phyloP scores from a whole-genome alignment of 2,329 filamentous ascomycete genomes.

The Fusarium brachygibbosum region DNA sequence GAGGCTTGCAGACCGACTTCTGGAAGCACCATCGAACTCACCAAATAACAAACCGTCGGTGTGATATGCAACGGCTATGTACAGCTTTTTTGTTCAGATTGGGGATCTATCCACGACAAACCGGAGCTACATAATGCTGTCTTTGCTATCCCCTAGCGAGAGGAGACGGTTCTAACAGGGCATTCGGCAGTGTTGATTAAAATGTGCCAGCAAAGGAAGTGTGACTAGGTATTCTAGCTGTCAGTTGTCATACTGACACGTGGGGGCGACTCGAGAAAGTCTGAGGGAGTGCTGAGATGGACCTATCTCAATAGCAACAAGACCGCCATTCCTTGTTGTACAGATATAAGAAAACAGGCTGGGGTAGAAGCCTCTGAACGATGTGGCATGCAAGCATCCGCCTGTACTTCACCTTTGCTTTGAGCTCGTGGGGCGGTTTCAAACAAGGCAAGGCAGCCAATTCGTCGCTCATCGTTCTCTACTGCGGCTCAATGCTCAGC shows the following conservation, averaged over 20 bases:
- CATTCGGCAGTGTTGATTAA: constrained; percentile 27
- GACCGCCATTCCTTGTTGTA: constrained; percentile 41
- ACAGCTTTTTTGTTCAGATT: constrained; percentile 34
- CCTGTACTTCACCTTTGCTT: constrained; percentile 41
- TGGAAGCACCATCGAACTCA: constrained; percentile 39
- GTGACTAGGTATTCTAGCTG: constrained; percentile 21
- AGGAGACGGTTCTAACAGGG: constrained; percentile 21
- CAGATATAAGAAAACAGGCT: constrained; percentile 42
- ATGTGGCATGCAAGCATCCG: constrained; percentile 49
- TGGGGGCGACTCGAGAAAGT: constrained; percentile 46
- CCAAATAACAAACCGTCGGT: constrained; percentile 22
- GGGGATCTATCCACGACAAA: constrained; percentile 15
- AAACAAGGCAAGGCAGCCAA: constrained; percentile 35
- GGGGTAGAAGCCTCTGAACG: constrained; percentile 42
- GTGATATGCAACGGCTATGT: constrained; percentile 41
- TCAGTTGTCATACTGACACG: constrained; percentile 47
- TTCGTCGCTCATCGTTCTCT: constrained; percentile 25
- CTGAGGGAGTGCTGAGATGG: constrained; percentile 35
- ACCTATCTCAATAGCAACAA: constrained; percentile 28
- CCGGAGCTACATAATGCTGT: constrained; percentile 11
- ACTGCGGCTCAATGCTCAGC: constrained; percentile 29
- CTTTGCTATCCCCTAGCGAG: constrained; percentile 6
- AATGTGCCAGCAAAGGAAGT: constrained; percentile 21
- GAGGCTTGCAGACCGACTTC: constrained; percentile 30
- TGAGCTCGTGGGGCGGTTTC: constrained; percentile 41